Conservation (phyloP, 257 asterid species). For the Solanum chiquidenum region DNA sequence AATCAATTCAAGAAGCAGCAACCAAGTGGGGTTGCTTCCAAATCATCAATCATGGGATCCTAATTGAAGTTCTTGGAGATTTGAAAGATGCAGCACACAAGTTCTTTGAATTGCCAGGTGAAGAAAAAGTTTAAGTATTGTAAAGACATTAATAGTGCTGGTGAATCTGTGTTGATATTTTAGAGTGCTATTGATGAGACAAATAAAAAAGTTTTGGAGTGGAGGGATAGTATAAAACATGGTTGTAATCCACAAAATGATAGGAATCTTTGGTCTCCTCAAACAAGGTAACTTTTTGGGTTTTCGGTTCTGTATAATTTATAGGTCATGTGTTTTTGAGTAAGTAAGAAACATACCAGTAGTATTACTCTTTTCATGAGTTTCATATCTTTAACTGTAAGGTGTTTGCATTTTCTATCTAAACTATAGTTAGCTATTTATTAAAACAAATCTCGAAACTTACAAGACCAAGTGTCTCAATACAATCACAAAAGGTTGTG, state of each 20-base stretch:
- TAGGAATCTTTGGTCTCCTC: not conserved
- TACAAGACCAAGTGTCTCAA: not conserved
- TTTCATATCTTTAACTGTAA: no score
- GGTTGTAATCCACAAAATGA: constrained; percentile 7
- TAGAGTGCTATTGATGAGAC: not conserved
- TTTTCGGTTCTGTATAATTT: not conserved
- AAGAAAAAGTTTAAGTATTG: not conserved
- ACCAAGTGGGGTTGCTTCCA: constrained; percentile 43
- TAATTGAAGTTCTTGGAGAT: constrained; percentile 26
- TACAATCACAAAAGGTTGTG: not conserved
- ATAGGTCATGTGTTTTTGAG: not conserved
- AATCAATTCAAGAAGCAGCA: constrained; percentile 32
- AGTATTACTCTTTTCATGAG: no score
- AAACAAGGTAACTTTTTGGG: not conserved
- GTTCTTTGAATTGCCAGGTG: no score
- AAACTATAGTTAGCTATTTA: no score
- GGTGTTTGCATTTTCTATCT: no score
- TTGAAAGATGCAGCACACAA: no score
- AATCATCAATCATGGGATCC: constrained; percentile 42
- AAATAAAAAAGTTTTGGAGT: constrained; percentile 33
- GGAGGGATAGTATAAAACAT: constrained; percentile 45
- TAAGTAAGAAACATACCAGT: no score
- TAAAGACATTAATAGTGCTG: constrained; percentile 23
- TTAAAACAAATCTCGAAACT: not conserved
- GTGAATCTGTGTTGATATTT: constrained; percentile 16